phyloP scores from a whole-genome alignment of 179 eudicot species.

The Silene coronaria region DNA sequence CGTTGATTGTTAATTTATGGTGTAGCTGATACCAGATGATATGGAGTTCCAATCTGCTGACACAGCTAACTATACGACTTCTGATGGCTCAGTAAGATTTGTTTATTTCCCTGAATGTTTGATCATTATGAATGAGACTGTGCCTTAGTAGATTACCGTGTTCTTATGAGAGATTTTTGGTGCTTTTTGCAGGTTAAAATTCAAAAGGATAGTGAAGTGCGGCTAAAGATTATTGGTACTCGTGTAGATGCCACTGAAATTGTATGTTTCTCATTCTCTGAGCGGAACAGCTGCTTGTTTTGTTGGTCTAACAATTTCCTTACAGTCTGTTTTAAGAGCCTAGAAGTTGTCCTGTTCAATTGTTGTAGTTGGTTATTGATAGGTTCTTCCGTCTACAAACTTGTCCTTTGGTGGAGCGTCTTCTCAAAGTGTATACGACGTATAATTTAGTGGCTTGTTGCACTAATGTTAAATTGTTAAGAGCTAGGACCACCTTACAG shows the following conservation, averaged over 20 bases:
- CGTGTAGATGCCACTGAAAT: constrained; percentile 98
- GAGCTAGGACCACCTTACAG: not conserved
- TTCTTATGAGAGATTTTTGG: not conserved
- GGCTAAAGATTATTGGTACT: constrained; percentile 91
- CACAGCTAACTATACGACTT: constrained; percentile 77
- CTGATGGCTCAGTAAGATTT: constrained; percentile 81
- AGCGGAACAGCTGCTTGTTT: not conserved
- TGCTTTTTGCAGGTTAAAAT: constrained; percentile 61
- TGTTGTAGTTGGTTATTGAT: not conserved
- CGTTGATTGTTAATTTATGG: not conserved
- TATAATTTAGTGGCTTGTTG: not conserved
- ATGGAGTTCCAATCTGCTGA: constrained; percentile 98
- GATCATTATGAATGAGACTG: not conserved
- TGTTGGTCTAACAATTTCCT: not conserved
- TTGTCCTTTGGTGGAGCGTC: not conserved
- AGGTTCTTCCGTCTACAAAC: not conserved
- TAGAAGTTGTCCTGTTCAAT: not conserved
- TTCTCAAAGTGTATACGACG: not conserved
- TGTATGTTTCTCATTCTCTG: constrained; percentile 35
- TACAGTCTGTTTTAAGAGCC: not conserved
- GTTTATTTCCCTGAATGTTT: constrained; percentile 4
- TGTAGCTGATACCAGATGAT: constrained; percentile 91
- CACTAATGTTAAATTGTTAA: not conserved
- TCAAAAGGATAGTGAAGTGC: constrained; percentile 90
- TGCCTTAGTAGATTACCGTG: not conserved